A percentile compares a stretch with the other conserved stretches of the same genome.
phyloP scores from a whole-genome alignment of 2,329 filamentous ascomycete genomes.

The Rutstroemia sp. region DNA sequence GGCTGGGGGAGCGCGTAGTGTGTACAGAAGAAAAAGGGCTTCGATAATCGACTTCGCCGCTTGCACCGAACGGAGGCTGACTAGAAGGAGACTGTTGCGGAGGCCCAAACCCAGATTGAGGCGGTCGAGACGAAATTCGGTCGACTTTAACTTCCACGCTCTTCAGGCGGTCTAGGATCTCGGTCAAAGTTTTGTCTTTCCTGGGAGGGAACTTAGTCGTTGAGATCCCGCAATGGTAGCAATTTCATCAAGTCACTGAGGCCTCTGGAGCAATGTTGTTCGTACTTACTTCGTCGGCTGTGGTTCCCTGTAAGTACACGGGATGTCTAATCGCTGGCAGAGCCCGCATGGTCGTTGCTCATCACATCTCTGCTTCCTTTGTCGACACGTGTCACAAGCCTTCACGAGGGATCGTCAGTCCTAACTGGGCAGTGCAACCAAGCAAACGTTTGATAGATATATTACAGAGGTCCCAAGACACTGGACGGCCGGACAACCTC shows the following conservation, averaged over 20 bases:
- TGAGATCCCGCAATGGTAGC: neutral
- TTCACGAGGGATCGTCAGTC: slow-evolving; percentile 21
- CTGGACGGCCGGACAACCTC: neutral
- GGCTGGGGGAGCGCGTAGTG: slow-evolving; percentile 7
- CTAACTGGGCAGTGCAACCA: neutral
- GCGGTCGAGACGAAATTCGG: slow-evolving; percentile 19
- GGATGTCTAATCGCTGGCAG: slow-evolving; percentile 49
- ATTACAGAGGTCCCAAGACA: neutral
- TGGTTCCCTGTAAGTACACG: slow-evolving; percentile 53
- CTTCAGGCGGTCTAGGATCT: slow-evolving; percentile 51
- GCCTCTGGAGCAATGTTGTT: too few species aligned
- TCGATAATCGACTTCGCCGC: slow-evolving; percentile 11
- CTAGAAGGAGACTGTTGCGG: slow-evolving; percentile 22
- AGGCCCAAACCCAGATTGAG: slow-evolving; percentile 15
- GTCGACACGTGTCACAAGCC: slow-evolving; percentile 53
- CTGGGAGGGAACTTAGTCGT: slow-evolving; percentile 30
- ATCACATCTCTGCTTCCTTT: slow-evolving; percentile 58
- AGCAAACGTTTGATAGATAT: neutral
- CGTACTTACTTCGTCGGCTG: slow-evolving; percentile 53
- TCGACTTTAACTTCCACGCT: slow-evolving; percentile 50
- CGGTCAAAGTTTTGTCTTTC: slow-evolving; percentile 55
- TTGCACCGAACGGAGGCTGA: slow-evolving; percentile 17
- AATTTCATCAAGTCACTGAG: neutral
- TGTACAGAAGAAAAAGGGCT: slow-evolving; percentile 19
- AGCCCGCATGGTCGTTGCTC: slow-evolving; percentile 53